phyloP scores from a whole-genome alignment of 306 rosid genomes.

The Prunus salicina region DNA sequence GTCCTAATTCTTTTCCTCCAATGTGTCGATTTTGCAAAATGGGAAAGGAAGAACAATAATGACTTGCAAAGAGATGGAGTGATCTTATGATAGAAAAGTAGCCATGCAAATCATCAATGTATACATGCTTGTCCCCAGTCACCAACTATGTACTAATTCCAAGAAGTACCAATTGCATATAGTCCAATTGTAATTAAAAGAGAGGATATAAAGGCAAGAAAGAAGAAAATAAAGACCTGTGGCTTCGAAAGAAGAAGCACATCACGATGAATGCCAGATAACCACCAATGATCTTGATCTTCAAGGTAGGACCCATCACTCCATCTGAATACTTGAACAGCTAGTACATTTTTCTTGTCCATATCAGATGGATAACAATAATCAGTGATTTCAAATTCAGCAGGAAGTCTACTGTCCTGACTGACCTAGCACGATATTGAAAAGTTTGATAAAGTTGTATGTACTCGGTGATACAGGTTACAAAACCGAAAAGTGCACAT shows the following conservation, averaged over 20 bases:
- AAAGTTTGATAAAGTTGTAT: background rate
- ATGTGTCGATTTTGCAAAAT: background rate
- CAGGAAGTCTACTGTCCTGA: slow-evolving; percentile 95
- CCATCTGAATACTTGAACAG: slow-evolving; percentile 96
- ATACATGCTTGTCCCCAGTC: background rate
- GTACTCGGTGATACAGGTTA: background rate
- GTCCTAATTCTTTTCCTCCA: background rate
- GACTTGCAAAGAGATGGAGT: background rate
- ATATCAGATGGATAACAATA: slow-evolving; percentile 73
- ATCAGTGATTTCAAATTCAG: slow-evolving; percentile 91
- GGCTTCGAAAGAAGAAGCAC: slow-evolving; percentile 94
- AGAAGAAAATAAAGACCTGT: slow-evolving; percentile 45
- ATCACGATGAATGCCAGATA: slow-evolving; percentile 93
- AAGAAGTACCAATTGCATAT: background rate
- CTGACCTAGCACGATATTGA: slow-evolving; percentile 57
- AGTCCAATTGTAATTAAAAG: background rate
- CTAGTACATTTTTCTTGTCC: no score
- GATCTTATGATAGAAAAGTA: background rate
- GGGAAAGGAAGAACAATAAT: background rate
- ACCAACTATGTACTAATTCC: background rate
- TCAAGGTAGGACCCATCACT: slow-evolving; percentile 96
- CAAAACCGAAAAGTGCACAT: background rate
- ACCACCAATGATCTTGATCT: slow-evolving; percentile 98
- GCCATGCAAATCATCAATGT: background rate
- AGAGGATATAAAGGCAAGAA: slow-evolving; percentile 2